A percentile compares a stretch with the other conserved stretches of the same genome.
Conservation (phyloP, 805 yeast species). For the Cyberlindnera nakhonratchasimensis region DNA sequence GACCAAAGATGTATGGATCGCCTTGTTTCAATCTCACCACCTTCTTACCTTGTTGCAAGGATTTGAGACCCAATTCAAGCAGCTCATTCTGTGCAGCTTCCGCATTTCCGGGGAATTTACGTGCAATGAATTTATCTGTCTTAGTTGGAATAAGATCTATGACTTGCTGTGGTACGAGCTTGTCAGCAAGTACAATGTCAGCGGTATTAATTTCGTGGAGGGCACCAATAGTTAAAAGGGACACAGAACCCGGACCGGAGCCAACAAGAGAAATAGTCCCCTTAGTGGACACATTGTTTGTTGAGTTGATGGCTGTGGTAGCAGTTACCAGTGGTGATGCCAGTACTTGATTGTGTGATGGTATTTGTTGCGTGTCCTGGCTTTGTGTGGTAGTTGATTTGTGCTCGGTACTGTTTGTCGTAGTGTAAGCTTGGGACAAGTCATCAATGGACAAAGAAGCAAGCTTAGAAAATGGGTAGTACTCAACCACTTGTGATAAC, state of each 20-base stretch:
- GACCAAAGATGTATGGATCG: constrained; percentile 93
- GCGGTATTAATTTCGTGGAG: constrained; percentile 75
- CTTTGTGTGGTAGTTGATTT: not conserved
- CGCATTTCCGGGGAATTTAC: constrained; percentile 96
- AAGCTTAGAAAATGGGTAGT: constrained; percentile 71
- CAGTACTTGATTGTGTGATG: too few species aligned
- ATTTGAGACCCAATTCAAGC: constrained; percentile 64
- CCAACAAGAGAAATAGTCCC: constrained; percentile 85
- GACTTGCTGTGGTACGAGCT: constrained; percentile 86
- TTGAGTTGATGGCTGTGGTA: not conserved
- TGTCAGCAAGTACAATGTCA: constrained; percentile 84
- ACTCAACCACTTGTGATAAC: constrained; percentile 87
- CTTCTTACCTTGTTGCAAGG: constrained; percentile 59
- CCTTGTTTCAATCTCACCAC: constrained; percentile 94
- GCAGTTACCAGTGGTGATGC: too few species aligned
- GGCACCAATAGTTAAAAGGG: constrained; percentile 82
- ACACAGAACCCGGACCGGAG: constrained; percentile 88
- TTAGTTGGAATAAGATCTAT: constrained; percentile 73
- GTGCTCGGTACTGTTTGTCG: not conserved
- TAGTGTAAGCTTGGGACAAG: constrained; percentile 41
- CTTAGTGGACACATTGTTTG: constrained; percentile 12
- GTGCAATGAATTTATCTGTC: constrained; percentile 79
- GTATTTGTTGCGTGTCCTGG: constrained; percentile 23
- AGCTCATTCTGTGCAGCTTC: constrained; percentile 89
- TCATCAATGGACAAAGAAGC: constrained; percentile 59